phyloP scores from a whole-genome alignment of 306 rosid genomes.

The Lathyrus aphaca region DNA sequence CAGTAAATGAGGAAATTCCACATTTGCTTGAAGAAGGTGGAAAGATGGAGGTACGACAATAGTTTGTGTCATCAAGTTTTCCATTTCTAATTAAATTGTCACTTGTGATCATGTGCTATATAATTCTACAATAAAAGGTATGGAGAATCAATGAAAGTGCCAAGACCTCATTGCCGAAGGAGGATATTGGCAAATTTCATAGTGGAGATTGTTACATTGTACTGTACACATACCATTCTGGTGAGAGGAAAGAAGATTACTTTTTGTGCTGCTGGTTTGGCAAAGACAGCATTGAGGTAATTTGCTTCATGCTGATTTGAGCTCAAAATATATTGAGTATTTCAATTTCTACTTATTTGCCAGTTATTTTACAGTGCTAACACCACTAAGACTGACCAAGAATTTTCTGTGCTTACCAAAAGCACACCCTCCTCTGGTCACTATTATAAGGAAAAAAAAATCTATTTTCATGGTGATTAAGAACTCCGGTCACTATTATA shows the following conservation, averaged over 20 bases:
- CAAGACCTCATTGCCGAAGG: conserved; percentile 68
- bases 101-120: neutral
- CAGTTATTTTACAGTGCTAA: conserved; percentile 8
- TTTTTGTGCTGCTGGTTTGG: conserved; percentile 96
- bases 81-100: neutral
- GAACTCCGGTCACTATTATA: too few relatives aligned
- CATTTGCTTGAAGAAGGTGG: conserved; percentile 96
- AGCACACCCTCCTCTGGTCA: too few relatives aligned
- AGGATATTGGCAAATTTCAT: conserved; percentile 87
- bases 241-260: conserved; percentile 96
- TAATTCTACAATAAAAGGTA: conserved; percentile 55
- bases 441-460: too few relatives aligned
- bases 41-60: conserved; percentile 79
- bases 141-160: conserved; percentile 78
- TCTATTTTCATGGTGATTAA: too few relatives aligned
- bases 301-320: conserved; percentile 37
- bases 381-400: neutral
- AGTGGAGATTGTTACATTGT: conserved; percentile 88
- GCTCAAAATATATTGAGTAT: conserved; percentile 32
- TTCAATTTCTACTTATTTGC: neutral
- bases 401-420: neutral
- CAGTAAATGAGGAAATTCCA: conserved; percentile 85
- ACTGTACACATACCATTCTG: conserved; percentile 81
- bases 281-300: conserved; percentile 87
- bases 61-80: conserved; percentile 26